Evolutionary conservation across 495 filamentous ascomycete species (phyloP).

Genomic region (Aspergillus egyptiacus): DNA sequence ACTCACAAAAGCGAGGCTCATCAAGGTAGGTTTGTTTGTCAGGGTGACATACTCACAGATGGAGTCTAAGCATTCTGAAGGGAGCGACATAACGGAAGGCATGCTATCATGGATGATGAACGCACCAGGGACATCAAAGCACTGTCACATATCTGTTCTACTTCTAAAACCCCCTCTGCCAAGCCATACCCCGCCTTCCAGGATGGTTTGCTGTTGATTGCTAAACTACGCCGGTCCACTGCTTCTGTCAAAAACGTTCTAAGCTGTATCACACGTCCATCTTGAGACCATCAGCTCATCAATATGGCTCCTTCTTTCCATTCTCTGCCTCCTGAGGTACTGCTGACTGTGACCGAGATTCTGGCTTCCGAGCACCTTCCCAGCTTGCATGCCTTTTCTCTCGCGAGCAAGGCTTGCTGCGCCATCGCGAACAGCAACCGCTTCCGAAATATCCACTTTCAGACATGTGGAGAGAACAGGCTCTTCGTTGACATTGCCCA

Average conservation of each 20-base stretch:
- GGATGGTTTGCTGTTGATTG: too few relatives aligned
- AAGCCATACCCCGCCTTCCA: not conserved
- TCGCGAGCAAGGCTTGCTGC: constrained; percentile 1
- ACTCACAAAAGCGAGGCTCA: too few relatives aligned
- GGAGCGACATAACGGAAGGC: not conserved
- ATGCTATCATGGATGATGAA: not conserved
- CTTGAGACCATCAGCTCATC: not conserved
- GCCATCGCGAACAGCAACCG: not conserved
- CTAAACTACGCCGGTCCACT: too few relatives aligned
- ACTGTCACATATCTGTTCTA: not conserved
- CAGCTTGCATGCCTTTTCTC: constrained; percentile 3
- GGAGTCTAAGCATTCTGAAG: not conserved
- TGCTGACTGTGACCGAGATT: not conserved
- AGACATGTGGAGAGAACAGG: not conserved
- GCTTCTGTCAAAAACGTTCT: not conserved
- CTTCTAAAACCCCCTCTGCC: not conserved
- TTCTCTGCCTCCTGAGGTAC: not conserved
- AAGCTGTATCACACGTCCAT: not conserved
- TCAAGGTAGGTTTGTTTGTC: too few relatives aligned
- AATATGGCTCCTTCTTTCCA: not conserved
- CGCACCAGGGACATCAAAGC: not conserved
- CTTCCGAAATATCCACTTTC: constrained; percentile 2
- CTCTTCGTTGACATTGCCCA: not conserved
- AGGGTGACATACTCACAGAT: too few relatives aligned
- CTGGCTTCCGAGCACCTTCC: not conserved